Percentiles rank a stretch among this genome's conserved stretches.
phyloP scores from a whole-genome alignment of 176 grass and related monocot species.

The Thalia dealbata region DNA sequence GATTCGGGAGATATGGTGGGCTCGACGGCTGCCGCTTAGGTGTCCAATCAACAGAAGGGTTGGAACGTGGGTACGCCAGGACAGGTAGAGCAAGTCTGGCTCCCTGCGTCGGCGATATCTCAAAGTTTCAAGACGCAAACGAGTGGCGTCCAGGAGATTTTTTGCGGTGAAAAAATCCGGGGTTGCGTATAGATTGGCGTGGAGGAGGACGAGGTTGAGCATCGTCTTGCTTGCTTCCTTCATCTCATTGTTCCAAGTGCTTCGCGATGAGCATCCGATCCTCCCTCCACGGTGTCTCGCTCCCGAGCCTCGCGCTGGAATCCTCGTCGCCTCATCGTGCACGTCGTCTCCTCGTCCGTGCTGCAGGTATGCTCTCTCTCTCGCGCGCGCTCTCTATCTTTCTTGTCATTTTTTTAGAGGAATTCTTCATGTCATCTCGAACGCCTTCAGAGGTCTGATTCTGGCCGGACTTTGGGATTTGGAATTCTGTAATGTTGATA shows the following conservation, averaged over 20 bases:
- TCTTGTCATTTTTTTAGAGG: no score
- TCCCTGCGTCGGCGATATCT: neutral
- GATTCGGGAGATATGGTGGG: no score
- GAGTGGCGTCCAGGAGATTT: conserved; percentile 8
- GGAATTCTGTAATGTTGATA: neutral
- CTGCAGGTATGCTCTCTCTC: neutral
- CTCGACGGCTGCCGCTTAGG: no score
- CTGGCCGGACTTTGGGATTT: no score
- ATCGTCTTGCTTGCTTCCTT: neutral
- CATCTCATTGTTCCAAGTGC: neutral
- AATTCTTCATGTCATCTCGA: neutral
- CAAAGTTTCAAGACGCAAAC: neutral
- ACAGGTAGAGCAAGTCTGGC: neutral
- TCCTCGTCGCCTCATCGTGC: neutral
- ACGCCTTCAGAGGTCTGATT: neutral
- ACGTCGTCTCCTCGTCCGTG: conserved; percentile 4
- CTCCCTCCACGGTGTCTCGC: neutral
- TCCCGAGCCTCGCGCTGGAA: neutral
- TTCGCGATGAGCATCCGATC: conserved; percentile 7
- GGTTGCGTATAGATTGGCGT: neutral
- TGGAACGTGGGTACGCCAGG: no score
- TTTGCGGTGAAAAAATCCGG: neutral
- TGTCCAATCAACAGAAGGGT: no score
- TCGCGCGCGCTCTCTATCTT: neutral
- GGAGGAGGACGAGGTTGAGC: neutral